phyloP scores from a whole-genome alignment of 1,139 yeast genomes.

The Suhomyces coccinellae region DNA sequence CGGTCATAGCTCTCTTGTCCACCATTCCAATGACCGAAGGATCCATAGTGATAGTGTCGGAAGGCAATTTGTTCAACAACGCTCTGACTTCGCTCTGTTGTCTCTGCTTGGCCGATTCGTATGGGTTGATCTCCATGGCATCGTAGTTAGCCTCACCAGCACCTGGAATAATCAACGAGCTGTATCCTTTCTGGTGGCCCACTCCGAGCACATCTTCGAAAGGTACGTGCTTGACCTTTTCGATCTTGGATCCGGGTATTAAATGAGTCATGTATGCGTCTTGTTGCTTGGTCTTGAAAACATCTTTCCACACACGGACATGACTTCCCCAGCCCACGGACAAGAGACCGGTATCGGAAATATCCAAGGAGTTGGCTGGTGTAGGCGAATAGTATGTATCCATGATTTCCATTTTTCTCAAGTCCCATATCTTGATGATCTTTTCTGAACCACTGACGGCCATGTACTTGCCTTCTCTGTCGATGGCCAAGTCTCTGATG shows the following conservation, averaged over 20 bases:
- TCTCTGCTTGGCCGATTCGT: conserved; percentile 87
- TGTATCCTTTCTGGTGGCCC: conserved; percentile 79
- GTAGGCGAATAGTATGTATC: conserved; percentile 81
- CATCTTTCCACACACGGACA: conserved; percentile 84
- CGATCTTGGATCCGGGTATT: conserved; percentile 73
- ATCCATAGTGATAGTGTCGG: conserved; percentile 90
- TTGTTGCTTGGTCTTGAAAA: conserved; percentile 57
- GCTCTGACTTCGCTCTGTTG: conserved; percentile 90
- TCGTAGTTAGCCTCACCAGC: conserved; percentile 98
- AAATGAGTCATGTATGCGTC: conserved; percentile 93
- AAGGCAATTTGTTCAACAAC: conserved; percentile 82
- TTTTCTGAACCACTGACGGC: conserved; percentile 90
- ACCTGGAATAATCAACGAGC: conserved; percentile 88
- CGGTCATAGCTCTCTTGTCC: conserved; percentile 63
- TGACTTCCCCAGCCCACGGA: conserved; percentile 96
- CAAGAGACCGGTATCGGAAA: conserved; percentile 85
- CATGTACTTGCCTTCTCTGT: conserved; percentile 93
- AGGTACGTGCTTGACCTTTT: conserved; percentile 76
- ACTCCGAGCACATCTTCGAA: conserved; percentile 93
- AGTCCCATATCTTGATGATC: conserved; percentile 88
- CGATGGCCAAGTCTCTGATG: conserved; percentile 79
- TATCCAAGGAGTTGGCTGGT: conserved; percentile 76
- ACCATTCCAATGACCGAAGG: conserved; percentile 87
- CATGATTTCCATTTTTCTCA: conserved; percentile 74
- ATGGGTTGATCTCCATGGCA: conserved; percentile 91